These are phyloP conservation scores for Nitzschia palea DNA, from an alignment of 108 stramenopile species.

Conservation along the genomic window DNA sequence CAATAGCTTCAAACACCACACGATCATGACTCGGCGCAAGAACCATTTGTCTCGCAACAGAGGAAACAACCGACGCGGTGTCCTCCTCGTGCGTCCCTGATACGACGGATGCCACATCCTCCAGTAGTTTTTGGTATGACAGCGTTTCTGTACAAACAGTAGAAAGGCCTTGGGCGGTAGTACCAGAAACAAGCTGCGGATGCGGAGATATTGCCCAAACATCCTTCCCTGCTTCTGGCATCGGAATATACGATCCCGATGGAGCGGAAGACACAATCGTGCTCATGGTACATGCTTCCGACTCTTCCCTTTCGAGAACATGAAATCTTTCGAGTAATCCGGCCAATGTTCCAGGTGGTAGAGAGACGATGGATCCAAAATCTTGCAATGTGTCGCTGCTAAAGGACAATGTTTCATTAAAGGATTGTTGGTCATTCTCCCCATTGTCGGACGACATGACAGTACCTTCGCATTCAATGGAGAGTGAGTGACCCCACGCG, in stretches of 20 bases:
- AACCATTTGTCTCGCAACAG: neutral
- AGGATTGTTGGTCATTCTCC: neutral
- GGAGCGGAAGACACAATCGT: conserved; percentile 37
- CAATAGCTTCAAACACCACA: conserved; percentile 18
- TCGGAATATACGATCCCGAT: conserved; percentile 24
- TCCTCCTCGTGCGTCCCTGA: neutral
- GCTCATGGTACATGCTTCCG: neutral
- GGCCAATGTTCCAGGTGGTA: conserved; percentile 1
- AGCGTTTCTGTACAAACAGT: conserved; percentile 27
- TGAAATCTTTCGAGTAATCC: neutral
- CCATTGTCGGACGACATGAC: conserved; percentile 7
- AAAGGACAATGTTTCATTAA: conserved; percentile 12
- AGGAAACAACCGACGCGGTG: neutral
- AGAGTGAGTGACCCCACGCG: too few relatives aligned
- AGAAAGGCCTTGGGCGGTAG: conserved; percentile 4
- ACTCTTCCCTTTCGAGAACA: neutral
- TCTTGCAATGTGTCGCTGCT: conserved; percentile 15
- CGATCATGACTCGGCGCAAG: conserved; percentile 2
- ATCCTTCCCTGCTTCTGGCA: conserved; percentile 22
- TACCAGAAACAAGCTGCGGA: conserved; percentile 1
- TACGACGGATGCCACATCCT: neutral
- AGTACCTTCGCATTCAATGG: neutral
- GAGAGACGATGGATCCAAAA: conserved; percentile 11
- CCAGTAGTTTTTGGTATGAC: conserved; percentile 1
- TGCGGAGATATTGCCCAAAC: conserved; percentile 16